Percentiles rank a stretch among this genome's conserved stretches.
Evolutionary conservation across 345 rosid species (phyloP).

Genomic region (Moricandia arvensis): DNA sequence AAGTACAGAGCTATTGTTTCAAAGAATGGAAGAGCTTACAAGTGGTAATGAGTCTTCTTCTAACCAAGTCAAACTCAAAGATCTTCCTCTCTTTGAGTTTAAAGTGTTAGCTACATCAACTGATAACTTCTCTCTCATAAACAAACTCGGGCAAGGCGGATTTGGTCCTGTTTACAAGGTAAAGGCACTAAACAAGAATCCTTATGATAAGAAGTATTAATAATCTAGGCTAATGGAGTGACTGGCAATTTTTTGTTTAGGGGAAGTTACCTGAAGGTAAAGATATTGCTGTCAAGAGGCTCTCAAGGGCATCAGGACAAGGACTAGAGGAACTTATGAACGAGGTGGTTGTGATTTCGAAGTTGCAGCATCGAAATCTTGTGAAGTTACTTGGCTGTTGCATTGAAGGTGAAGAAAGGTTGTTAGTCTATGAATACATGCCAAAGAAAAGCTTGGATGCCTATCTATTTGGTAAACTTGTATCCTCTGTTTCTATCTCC

Average conservation of each 20-base stretch:
- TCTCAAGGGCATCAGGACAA: constrained; percentile 54
- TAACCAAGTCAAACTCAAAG: not conserved
- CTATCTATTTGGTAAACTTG: constrained; percentile 40
- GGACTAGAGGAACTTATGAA: constrained; percentile 58
- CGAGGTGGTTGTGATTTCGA: constrained; percentile 56
- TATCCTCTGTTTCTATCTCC: constrained; percentile 12
- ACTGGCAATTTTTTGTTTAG: constrained; percentile 29
- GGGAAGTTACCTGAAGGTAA: constrained; percentile 49
- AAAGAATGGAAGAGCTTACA: not conserved
- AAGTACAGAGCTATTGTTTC: constrained; percentile 29
- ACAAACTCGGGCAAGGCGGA: not conserved
- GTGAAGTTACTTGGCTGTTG: constrained; percentile 65
- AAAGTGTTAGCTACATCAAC: not conserved
- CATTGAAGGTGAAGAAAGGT: constrained; percentile 51
- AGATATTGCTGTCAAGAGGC: constrained; percentile 61
- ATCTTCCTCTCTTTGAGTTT: not conserved
- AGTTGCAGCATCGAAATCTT: constrained; percentile 63
- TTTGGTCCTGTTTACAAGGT: not conserved
- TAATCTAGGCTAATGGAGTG: too few relatives aligned
- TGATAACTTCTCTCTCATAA: not conserved
- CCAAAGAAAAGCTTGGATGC: constrained; percentile 44
- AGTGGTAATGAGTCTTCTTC: not conserved
- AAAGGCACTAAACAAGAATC: constrained; percentile 26
- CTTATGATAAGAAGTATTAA: too few relatives aligned
- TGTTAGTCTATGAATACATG: constrained; percentile 62